Percentiles rank a stretch among this genome's conserved stretches.
Evolutionary conservation across 257 asterid species (phyloP).

Genomic region (Prunella vulgaris): DNA sequence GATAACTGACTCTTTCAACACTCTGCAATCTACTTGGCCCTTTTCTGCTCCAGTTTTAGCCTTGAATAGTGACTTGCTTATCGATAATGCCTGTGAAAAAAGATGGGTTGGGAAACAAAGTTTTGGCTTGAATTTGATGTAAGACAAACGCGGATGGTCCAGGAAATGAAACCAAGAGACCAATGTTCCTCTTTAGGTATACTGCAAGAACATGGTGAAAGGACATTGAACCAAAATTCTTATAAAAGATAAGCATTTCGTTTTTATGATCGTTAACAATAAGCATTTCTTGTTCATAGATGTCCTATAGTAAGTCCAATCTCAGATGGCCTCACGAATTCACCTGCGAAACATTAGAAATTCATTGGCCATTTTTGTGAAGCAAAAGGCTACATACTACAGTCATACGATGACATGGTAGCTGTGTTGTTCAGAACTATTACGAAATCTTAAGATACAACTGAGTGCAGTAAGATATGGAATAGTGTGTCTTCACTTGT

Average conservation of each 20-base stretch:
- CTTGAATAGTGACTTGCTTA: constrained; percentile 48
- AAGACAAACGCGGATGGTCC: not conserved
- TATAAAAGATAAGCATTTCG: not conserved
- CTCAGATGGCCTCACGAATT: not conserved
- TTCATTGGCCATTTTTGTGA: not conserved
- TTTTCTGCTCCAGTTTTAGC: constrained; percentile 59
- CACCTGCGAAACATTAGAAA: no score
- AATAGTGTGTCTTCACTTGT: not conserved
- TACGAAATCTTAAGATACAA: not conserved
- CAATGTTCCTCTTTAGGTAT: not conserved
- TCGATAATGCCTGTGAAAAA: constrained; percentile 64
- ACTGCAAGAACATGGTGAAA: not conserved
- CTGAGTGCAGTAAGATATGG: not conserved
- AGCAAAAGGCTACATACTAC: not conserved
- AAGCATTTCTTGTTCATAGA: not conserved
- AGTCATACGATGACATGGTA: not conserved
- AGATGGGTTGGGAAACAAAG: not conserved
- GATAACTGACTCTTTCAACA: constrained; percentile 45
- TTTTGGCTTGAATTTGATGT: not conserved
- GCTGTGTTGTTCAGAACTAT: not conserved
- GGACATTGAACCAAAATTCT: not conserved
- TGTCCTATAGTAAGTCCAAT: not conserved
- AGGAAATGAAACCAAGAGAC: not conserved
- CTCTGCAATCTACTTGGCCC: constrained; percentile 50
- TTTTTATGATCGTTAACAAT: not conserved